Conservation (phyloP, 495 filamentous ascomycete genomes). For the Lasiosphaeriaceae sp. region DNA sequence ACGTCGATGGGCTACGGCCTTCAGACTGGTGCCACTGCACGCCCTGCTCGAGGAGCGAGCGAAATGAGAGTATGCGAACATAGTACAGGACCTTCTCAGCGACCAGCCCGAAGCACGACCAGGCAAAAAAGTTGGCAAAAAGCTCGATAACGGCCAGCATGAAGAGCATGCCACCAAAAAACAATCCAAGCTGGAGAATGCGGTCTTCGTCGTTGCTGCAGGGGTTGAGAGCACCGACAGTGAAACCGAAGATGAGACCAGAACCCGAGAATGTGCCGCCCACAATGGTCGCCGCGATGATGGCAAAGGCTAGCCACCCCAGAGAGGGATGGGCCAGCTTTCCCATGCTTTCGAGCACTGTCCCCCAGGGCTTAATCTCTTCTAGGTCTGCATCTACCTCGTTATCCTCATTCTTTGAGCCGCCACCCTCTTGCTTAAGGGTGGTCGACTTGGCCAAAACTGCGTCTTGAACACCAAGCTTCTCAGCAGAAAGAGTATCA, state of each 20-base stretch:
- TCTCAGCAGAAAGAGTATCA: constrained; percentile 27
- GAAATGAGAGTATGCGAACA: constrained; percentile 73
- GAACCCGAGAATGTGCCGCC: constrained; percentile 21
- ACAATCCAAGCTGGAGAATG: constrained; percentile 63
- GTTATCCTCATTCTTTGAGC: constrained; percentile 31
- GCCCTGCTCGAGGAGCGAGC: constrained; percentile 79
- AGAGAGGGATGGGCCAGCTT: constrained; percentile 6
- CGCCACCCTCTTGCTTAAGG: background rate
- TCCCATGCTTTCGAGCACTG: constrained; percentile 1
- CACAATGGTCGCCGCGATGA: constrained; percentile 12
- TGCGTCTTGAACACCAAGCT: constrained; percentile 24
- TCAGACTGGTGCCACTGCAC: constrained; percentile 79
- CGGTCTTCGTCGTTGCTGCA: constrained; percentile 18
- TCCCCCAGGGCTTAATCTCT: constrained; percentile 4
- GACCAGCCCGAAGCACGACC: constrained; percentile 67
- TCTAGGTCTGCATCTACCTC: constrained; percentile 23
- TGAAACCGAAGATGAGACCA: constrained; percentile 21
- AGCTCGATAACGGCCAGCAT: constrained; percentile 76
- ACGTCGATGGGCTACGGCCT: constrained; percentile 71
- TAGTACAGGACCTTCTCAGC: constrained; percentile 71
- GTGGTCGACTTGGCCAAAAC: background rate
- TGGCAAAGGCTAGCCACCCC: constrained; percentile 7
- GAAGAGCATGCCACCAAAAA: constrained; percentile 86
- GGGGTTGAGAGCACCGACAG: constrained; percentile 30
- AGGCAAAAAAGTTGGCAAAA: constrained; percentile 61